A percentile compares a stretch with the other conserved stretches of the same genome.
Evolutionary conservation across 345 rosid genomes (phyloP).

Genomic region (Salix viminalis): DNA sequence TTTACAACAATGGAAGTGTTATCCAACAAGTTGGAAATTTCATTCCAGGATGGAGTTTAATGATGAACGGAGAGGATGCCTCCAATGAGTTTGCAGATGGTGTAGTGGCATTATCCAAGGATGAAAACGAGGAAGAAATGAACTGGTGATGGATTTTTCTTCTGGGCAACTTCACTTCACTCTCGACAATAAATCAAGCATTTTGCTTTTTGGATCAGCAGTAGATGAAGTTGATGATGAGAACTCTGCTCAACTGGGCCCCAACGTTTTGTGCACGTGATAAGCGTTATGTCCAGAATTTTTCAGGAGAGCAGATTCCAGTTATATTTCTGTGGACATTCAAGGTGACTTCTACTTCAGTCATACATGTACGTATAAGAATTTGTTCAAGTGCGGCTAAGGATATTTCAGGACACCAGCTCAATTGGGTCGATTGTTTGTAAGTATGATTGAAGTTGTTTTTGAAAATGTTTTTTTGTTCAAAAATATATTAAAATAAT

Average conservation of each 20-base stretch:
- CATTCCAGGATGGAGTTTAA: slow-evolving; percentile 31
- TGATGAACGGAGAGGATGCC: slow-evolving; percentile 19
- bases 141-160: slow-evolving; percentile 2
- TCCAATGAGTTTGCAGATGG: slow-evolving; percentile 25
- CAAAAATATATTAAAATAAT: no score
- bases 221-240: not conserved
- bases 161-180: not conserved
- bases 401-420: no score
- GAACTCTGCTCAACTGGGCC: slow-evolving; percentile 23
- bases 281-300: slow-evolving; percentile 20
- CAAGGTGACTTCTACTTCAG: not conserved
- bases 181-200: no score
- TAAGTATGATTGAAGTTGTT: no score
- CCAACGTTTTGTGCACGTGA: not conserved
- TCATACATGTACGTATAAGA: no score
- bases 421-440: no score
- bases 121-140: slow-evolving; percentile 31
- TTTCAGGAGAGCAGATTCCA: slow-evolving; percentile 19
- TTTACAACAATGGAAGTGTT: slow-evolving; percentile 19
- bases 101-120: slow-evolving; percentile 13
- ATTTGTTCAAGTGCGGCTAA: no score
- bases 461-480: no score
- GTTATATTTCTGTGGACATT: not conserved
- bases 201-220: not conserved
- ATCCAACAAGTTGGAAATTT: slow-evolving; percentile 17